Conservation (phyloP, 1,139 yeast species). For the Lodderomyces pseudojiufengensis region DNA sequence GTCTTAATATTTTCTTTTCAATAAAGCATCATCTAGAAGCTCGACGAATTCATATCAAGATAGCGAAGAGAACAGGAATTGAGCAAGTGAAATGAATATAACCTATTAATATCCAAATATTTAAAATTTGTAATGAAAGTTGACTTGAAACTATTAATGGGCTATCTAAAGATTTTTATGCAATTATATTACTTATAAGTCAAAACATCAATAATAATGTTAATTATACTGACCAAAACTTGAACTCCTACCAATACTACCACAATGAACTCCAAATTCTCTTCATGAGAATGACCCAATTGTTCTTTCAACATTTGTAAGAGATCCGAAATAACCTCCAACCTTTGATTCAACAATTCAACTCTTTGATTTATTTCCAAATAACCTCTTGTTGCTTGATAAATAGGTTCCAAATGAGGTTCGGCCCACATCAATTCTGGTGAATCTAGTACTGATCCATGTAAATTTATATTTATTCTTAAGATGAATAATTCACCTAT, state of each 20-base stretch:
- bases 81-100: too few relatives aligned
- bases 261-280: slow-evolving; percentile 87
- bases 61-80: too few relatives aligned
- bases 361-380: slow-evolving; percentile 92
- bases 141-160: too few relatives aligned
- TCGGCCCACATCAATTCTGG: slow-evolving; percentile 99
- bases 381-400: slow-evolving; percentile 94
- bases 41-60: too few relatives aligned
- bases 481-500: slow-evolving; percentile 92
- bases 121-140: too few relatives aligned
- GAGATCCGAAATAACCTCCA: slow-evolving; percentile 90
- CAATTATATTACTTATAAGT: slow-evolving; percentile 19
- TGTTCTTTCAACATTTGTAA: slow-evolving; percentile 96
- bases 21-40: too few relatives aligned
- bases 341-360: slow-evolving; percentile 78
- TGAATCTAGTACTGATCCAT: slow-evolving; percentile 91
- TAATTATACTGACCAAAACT: slow-evolving; percentile 81
- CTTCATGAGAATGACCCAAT: slow-evolving; percentile 87
- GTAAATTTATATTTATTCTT: slow-evolving; percentile 85
- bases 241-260: slow-evolving; percentile 83
- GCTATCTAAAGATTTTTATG: too few relatives aligned
- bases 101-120: too few relatives aligned
- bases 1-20: too few relatives aligned
- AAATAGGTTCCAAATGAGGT: slow-evolving; percentile 94
- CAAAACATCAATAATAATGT: slow-evolving; percentile 46